Conservation (phyloP, 441 rosid genomes). For the Omphalea diandra region DNA sequence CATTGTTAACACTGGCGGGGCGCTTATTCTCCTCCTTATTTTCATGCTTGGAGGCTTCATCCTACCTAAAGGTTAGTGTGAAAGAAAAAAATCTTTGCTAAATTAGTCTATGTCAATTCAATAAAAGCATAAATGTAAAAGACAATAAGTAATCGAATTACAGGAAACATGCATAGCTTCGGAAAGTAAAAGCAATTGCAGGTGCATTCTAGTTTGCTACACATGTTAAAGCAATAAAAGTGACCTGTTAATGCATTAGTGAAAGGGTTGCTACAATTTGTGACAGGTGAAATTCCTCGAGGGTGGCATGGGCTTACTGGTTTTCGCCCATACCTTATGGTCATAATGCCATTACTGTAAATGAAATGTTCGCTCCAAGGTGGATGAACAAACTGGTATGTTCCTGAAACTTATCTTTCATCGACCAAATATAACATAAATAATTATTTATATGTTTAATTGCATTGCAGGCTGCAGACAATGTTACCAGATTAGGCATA, state of each 20-base stretch:
- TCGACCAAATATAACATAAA: not conserved
- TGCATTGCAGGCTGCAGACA: slow-evolving; percentile 51
- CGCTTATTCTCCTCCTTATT: slow-evolving; percentile 46
- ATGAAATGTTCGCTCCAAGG: slow-evolving; percentile 64
- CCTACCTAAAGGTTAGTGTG: slow-evolving; percentile 48
- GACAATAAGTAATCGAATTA: not conserved
- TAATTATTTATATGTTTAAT: not conserved
- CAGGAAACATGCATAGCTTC: not conserved
- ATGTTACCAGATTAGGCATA: slow-evolving; percentile 46
- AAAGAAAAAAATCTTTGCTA: not conserved
- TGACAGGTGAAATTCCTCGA: slow-evolving; percentile 54
- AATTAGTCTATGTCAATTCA: too few species aligned
- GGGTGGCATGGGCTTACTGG: slow-evolving; percentile 91
- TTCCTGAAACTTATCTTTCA: not conserved
- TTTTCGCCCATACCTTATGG: slow-evolving; percentile 70
- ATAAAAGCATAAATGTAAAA: too few species aligned
- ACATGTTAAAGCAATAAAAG: not conserved
- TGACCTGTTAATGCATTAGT: not conserved
- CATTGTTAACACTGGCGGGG: slow-evolving; percentile 64
- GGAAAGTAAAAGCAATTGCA: not conserved
- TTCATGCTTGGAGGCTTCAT: slow-evolving; percentile 83
- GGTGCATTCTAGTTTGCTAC: not conserved
- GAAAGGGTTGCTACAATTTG: not conserved
- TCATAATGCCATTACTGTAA: slow-evolving; percentile 55
- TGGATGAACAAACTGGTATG: slow-evolving; percentile 70